These are phyloP conservation scores for Elongisporangium anandrum DNA, from an alignment of 352 stramenopile species.

Conservation along the genomic window DNA sequence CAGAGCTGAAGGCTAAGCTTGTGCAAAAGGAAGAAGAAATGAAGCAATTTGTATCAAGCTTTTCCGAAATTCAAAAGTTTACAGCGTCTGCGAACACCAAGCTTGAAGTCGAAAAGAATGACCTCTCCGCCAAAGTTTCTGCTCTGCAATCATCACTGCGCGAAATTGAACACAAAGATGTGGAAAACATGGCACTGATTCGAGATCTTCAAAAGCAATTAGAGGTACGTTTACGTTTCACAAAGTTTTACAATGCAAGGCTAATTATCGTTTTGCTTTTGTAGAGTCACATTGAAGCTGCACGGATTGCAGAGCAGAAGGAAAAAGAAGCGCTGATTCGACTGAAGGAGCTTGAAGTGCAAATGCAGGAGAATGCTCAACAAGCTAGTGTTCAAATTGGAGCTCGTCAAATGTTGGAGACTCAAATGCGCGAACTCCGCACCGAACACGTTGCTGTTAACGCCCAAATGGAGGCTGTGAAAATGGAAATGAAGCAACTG, in stretches of 20 bases:
- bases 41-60: constrained; percentile 53
- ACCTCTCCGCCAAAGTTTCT: constrained; percentile 58
- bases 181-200: constrained; percentile 30
- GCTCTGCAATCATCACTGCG: constrained; percentile 41
- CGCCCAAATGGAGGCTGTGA: constrained; percentile 71
- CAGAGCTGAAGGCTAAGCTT: constrained; percentile 53
- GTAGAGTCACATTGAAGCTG: constrained; percentile 20
- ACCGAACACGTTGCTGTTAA: constrained; percentile 77
- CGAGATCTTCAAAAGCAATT: constrained; percentile 48
- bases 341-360: constrained; percentile 39
- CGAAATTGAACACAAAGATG: constrained; percentile 48
- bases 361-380: constrained; percentile 51
- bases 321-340: constrained; percentile 24
- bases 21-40: constrained; percentile 69
- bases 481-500: constrained; percentile 63
- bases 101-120: constrained; percentile 63
- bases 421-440: constrained; percentile 62
- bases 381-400: constrained; percentile 54
- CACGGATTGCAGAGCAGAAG: constrained; percentile 26
- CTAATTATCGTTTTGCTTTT: constrained; percentile 6
- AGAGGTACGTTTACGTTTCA: constrained; percentile 22
- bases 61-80: constrained; percentile 78
- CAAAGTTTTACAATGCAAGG: too few relatives aligned
- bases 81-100: constrained; percentile 58
- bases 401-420: constrained; percentile 70